Conservation (phyloP, 1,284 basidiomycete species). For the Naganishia sp. region DNA sequence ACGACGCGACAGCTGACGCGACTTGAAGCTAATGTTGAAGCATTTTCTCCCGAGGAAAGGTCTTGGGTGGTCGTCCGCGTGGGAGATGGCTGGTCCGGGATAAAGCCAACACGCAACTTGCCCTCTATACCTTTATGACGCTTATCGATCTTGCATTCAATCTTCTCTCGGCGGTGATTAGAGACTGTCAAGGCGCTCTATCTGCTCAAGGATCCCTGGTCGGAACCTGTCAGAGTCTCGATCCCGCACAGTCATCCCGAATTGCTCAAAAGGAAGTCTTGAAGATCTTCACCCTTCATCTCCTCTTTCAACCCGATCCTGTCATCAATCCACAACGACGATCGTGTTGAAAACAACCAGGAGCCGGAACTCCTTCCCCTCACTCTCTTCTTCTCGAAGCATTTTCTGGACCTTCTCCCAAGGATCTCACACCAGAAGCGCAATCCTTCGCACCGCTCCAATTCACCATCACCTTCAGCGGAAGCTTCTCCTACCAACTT, state of each 20-base stretch:
- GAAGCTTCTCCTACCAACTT: not conserved
- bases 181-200: conserved; percentile 3
- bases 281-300: not conserved
- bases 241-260: conserved; percentile 23
- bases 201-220: conserved; percentile 25
- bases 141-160: not conserved
- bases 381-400: not conserved
- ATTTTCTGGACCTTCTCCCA: conserved; percentile 6
- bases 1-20: not conserved
- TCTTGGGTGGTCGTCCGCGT: not conserved
- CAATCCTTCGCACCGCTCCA: not conserved
- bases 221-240: conserved; percentile 26
- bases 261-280: conserved; percentile 12
- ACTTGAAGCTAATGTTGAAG: conserved; percentile 7
- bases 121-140: conserved; percentile 2
- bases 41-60: conserved; percentile 3
- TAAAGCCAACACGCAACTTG: not conserved
- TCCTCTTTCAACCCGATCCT: not conserved
- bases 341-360: not conserved
- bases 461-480: not conserved
- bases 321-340: not conserved
- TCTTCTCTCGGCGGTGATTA: conserved; percentile 11
- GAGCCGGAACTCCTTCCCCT: conserved; percentile 2
- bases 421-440: conserved; percentile 13
- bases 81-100: conserved; percentile 4